Evolutionary conservation across 495 filamentous ascomycete species (phyloP), one percentile per base, ranked within the genome.

Genomic region (Bacidia rubella): DNA sequence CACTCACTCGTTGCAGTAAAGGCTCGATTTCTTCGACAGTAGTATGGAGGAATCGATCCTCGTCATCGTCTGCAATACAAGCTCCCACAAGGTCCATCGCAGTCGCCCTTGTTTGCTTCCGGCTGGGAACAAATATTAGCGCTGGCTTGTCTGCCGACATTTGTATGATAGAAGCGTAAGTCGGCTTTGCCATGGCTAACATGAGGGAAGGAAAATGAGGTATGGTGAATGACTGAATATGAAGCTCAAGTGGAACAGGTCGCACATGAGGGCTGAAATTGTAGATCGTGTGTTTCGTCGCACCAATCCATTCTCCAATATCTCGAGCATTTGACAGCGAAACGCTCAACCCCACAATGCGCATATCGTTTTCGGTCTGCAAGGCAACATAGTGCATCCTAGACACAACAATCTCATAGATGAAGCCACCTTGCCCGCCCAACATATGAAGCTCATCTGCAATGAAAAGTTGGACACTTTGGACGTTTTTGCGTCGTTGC

Each of bases 181-280:
- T 79, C 27, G 92, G 92, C 62, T 93, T 90, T 11, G 90, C 85
- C 92, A 99, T 99, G 10, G 93, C 89, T 49, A 97, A 77, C 93
- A 99, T 97, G 35, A 97, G 71, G 0, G 90, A 96, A 17, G 92
- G 93, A 71, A 95, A 96, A 65, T 99, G 92, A 24, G 92, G 92
- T 46, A 96, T 92, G 26, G 82, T 85, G 68, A 87, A 99, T 1
- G 88, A 93, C 64, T 99, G 92, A 46, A 99, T 86, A 61, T 95
- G 87, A 29, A 99, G 80, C 60, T 97, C 92, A 38, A 99, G 67
- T 1, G 90, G 90, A 1, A 94, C 78, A 3, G 87, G 82, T 21
- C 92, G 81, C 52, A 88, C 80, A 60, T 90, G 81, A 2, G 92
- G 92, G 60, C 87, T 95, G 74, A 99, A 99, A 68, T 97, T 99